Base-by-base conservation (phyloP, 768 basidiomycete species). In the Rhodotorula kratochvilovae region DNA sequence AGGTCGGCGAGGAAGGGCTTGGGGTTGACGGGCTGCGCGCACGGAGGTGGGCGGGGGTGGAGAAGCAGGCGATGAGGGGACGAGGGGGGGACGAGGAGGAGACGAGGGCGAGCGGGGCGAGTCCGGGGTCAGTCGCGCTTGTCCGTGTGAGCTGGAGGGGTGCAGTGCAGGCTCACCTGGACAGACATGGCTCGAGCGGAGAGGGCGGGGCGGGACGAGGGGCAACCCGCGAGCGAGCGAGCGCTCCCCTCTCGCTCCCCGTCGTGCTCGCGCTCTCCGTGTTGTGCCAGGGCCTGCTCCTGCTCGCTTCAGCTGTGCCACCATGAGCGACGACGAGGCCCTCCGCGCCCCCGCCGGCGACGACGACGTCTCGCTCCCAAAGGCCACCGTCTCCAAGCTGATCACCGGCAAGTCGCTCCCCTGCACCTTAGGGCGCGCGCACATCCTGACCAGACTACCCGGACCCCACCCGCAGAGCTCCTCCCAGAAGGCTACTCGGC, bases 1-100 rank as follows among this genome's bases (percentile, higher is more conserved):
- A 98, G 88, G 81, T 96, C 94, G 83, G 97, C 93, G 78, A 99
- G 85, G 84, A 98, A 98, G 12, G 96, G 96, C 83, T 98, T 98
- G 31, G 96, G 96, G 82, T 99, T 99, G 78, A 98, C 92, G 76
- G 94, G 94, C 78, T 87, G 79, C 90, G 88, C 89, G 90, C 62
- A 16, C 50, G 4, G 80, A n/a, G 33, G 3, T n/a, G 4, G 42
- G 7, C 13, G n/a, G n/a, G 2, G 12, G 59, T 2, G 8, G 29
- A 11, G 25, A 1, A 35, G 45, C n/a, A 23, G 48, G 25, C 3
- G 48, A 50, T 27, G 48, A 27, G 48, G 27, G 23, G 45, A 23
- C 7, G 54, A 17, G 51, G 29, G 63, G 17, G 25, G 19, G 55
- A 43, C 39, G 31, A 23, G 53, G 36, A 31, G 16, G 16, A 27